Conservation (phyloP, 192 early-diverging fungal species). For the Coemansia sp. region DNA sequence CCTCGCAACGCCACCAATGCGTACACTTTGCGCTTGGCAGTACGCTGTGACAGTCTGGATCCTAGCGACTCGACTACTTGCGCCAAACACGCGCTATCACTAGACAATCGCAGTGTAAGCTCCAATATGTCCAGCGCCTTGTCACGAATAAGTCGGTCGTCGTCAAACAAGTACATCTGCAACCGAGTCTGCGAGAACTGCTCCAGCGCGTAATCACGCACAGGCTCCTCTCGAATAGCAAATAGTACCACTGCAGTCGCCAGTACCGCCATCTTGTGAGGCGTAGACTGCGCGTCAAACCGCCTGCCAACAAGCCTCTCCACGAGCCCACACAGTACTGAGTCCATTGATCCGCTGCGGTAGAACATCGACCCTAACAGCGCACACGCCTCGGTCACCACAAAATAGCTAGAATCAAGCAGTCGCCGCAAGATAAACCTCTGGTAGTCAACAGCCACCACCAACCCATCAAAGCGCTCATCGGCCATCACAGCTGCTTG, state of each 20-base stretch:
- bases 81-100: neutral
- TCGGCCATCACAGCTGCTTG: conserved; percentile 14
- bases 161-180: conserved; percentile 31
- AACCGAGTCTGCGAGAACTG: conserved; percentile 6
- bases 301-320: conserved; percentile 9
- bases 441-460: conserved; percentile 19
- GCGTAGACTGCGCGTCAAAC: conserved; percentile 9
- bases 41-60: neutral
- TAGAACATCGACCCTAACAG: conserved; percentile 25
- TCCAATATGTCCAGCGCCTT: conserved; percentile 47
- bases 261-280: conserved; percentile 27
- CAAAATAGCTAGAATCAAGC: conserved; percentile 45
- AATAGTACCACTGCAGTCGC: conserved; percentile 1
- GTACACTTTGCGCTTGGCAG: neutral
- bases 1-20: conserved; percentile 20
- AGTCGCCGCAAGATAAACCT: conserved; percentile 27
- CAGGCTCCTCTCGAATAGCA: neutral
- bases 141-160: conserved; percentile 41
- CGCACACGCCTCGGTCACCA: conserved; percentile 33
- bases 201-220: neutral
- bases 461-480: neutral
- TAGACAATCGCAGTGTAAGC: conserved; percentile 4
- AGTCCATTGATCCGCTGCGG: conserved; percentile 8
- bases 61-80: neutral
- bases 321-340: conserved; percentile 11